Percentiles rank a stretch among this genome's conserved stretches.
These are phyloP conservation scores for Vitis hybrid DNA, from an alignment of 177 flowering plant genomes.

Conservation along the genomic window DNA sequence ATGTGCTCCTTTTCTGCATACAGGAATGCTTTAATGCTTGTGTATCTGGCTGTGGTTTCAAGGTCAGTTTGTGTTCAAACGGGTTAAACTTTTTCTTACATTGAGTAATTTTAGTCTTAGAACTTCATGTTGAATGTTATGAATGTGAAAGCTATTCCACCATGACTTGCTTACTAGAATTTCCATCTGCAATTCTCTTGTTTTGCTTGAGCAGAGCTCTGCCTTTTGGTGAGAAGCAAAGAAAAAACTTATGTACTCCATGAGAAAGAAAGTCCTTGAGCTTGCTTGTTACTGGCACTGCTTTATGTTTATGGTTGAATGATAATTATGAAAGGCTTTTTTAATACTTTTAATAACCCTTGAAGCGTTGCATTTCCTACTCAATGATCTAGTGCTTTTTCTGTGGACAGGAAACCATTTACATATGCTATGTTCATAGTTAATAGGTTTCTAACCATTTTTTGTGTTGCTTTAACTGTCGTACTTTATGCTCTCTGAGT, in stretches of 20 bases:
- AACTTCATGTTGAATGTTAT: neutral
- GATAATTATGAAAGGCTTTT: neutral
- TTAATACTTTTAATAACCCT: neutral
- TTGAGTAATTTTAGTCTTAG: neutral
- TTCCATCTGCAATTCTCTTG: neutral
- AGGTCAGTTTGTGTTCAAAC: slow-evolving; percentile 45
- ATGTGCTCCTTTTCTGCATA: slow-evolving; percentile 8
- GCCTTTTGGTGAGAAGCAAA: neutral
- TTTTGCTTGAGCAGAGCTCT: neutral
- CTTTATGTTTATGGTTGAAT: neutral
- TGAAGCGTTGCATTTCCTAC: neutral
- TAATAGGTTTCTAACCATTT: too few relatives aligned
- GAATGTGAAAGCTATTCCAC: neutral
- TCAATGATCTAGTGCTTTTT: neutral
- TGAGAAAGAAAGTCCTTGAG: neutral
- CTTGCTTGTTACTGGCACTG: neutral
- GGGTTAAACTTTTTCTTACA: neutral
- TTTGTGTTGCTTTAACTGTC: too few relatives aligned
- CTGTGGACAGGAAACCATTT: too few relatives aligned
- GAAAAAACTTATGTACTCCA: neutral
- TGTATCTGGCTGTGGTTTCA: slow-evolving; percentile 83
- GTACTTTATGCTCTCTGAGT: too few relatives aligned
- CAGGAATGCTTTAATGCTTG: slow-evolving; percentile 93
- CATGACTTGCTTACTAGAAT: neutral
- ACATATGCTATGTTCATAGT: too few relatives aligned